These are phyloP conservation scores for Camptophora hylomeconis DNA, from an alignment of 2,329 filamentous ascomycete species.

Conservation along the genomic window DNA sequence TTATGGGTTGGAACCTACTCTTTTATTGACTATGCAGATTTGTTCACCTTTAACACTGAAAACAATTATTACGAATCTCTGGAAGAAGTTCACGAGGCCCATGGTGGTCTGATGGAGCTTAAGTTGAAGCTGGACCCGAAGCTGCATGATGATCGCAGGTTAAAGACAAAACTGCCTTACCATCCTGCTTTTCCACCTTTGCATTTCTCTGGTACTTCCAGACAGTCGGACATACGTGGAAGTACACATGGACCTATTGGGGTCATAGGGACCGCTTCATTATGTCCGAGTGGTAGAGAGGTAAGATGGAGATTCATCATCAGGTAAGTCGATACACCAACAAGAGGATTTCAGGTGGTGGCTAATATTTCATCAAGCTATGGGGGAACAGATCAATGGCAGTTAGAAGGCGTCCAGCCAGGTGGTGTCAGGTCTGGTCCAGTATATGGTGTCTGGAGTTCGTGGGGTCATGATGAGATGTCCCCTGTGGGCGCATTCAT, in stretches of 20 bases:
- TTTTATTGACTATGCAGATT: conserved; percentile 15
- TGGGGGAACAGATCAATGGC: conserved; percentile 16
- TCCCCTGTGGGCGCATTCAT: conserved; percentile 15
- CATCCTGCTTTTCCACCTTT: conserved; percentile 12
- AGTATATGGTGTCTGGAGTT: conserved; percentile 15
- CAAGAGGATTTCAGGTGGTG: not conserved
- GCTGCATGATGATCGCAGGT: conserved; percentile 8
- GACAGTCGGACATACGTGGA: conserved; percentile 7
- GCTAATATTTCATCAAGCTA: conserved; percentile 7
- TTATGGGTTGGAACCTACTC: conserved; percentile 16
- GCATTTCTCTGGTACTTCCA: conserved; percentile 16
- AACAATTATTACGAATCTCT: conserved; percentile 2
- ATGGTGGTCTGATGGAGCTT: conserved; percentile 17
- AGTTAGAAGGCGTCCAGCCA: conserved; percentile 17
- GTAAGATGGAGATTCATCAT: conserved; percentile 17
- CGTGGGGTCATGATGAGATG: conserved; percentile 13
- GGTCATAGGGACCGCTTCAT: conserved; percentile 10
- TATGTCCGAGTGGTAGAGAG: conserved; percentile 13
- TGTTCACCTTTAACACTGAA: conserved; percentile 13
- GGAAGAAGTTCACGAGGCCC: conserved; percentile 15
- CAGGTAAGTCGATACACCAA: conserved; percentile 1
- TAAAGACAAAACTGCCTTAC: conserved; percentile 11
- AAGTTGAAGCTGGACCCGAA: conserved; percentile 13
- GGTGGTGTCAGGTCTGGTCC: conserved; percentile 16
- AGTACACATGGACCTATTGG: conserved; percentile 8